Base-by-base conservation (phyloP, 768 basidiomycete genomes). In the Mycena polygramma region DNA sequence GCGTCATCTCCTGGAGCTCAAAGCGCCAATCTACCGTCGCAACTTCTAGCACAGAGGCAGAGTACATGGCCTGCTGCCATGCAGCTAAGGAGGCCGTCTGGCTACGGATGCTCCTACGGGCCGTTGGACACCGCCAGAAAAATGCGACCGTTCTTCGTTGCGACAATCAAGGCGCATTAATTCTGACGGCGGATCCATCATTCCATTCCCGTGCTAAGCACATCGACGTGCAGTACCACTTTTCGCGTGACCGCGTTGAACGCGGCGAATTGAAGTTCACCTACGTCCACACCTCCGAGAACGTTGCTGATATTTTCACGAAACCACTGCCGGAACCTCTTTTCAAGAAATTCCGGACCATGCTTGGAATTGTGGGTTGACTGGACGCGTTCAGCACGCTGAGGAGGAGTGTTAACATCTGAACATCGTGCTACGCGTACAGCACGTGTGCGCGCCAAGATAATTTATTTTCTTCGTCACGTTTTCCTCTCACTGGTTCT, bases 271-370 rank as follows among this genome's bases (percentile, higher is more conserved):
- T 84, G 30, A 22, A 24, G 0, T 59, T 82, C 24, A 20, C 49
- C 2, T 78, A 80, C 52, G 75, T 78, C 46, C 72, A 77, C 7
- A 79, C 78, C 0, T 62, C 55, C 2, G 72, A 81, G 26, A 81
- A 81, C 67, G 54, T 74, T 4, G 82, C 83, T 0, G 84, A 85
- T 73, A 68, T 81, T 4, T 76, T 85, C 53, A 84, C 81, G 1
- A 85, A 85, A 66, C 60, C 74, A 0, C 70, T 82, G 6, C 53
- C 75, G 43, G 49, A 63, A 17, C 53, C 53, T 0, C 30, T 55
- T 4, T 64, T 64, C 52, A 54, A 7, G 55, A 71, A 53, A 52
- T 70, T 59, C 20, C 54, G 54, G 17, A 62, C 48, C 2, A 62
- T 62, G 61, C 51, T 62, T 11, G 61, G 55, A 22, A 73, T 74